phyloP scores from a whole-genome alignment of 805 yeast species.

The Brettanomyces sp. region DNA sequence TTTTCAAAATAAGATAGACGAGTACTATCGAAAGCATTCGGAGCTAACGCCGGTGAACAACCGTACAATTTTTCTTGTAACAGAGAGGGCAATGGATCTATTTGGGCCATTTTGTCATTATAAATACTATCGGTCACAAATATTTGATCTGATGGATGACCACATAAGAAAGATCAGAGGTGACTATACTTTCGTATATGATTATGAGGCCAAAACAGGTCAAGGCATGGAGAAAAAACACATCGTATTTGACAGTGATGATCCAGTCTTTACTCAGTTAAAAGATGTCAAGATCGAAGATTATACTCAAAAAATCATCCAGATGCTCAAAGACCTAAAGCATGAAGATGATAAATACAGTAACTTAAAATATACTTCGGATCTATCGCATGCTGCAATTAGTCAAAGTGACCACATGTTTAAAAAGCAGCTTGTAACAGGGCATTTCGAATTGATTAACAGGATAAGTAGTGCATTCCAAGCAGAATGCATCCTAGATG shows the following conservation, averaged over 20 bases:
- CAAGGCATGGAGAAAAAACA: constrained; percentile 17
- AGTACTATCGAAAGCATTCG: constrained; percentile 59
- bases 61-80: constrained; percentile 56
- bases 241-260: constrained; percentile 17
- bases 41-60: constrained; percentile 48
- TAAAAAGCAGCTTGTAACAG: constrained; percentile 17
- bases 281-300: constrained; percentile 20
- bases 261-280: constrained; percentile 16
- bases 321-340: constrained; percentile 15
- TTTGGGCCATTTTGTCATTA: constrained; percentile 83
- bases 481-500: constrained; percentile 27
- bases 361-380: constrained; percentile 18
- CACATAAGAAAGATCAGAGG: constrained; percentile 15
- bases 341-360: constrained; percentile 15
- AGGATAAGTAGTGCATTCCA: constrained; percentile 52
- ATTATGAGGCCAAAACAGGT: constrained; percentile 19
- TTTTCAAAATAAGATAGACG: constrained; percentile 64
- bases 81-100: constrained; percentile 79
- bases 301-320: constrained; percentile 15
- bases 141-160: constrained; percentile 51
- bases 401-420: constrained; percentile 18
- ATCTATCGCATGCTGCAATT: constrained; percentile 20
- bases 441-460: constrained; percentile 32
- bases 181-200: constrained; percentile 18
- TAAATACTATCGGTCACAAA: constrained; percentile 86